Evolutionary conservation across 345 rosid species (phyloP).

Genomic region (Odontarrhena argentea): DNA sequence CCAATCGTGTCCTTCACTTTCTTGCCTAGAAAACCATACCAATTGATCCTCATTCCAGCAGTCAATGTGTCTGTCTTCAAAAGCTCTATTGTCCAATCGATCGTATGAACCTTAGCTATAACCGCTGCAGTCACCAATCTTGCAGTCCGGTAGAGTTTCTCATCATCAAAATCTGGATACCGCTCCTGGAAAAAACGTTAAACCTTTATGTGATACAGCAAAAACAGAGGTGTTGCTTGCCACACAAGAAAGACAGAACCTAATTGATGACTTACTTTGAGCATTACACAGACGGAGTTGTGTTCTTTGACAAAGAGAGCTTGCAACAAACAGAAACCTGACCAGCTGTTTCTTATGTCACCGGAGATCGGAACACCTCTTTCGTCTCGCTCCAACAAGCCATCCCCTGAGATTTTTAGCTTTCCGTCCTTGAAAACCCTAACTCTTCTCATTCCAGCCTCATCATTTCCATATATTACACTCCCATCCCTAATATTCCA

Average conservation of each 20-base stretch:
- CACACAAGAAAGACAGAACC: slow-evolving; percentile 17
- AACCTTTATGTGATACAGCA: background rate
- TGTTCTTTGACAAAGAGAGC: slow-evolving; percentile 76
- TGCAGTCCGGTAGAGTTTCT: slow-evolving; percentile 61
- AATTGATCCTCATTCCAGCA: slow-evolving; percentile 72
- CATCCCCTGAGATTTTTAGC: slow-evolving; percentile 56
- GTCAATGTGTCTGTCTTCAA: slow-evolving; percentile 67
- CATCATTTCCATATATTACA: slow-evolving; percentile 73
- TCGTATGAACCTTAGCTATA: slow-evolving; percentile 85
- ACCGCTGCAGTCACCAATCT: slow-evolving; percentile 78
- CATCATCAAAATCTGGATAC: slow-evolving; percentile 62
- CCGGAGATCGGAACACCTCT: slow-evolving; percentile 72
- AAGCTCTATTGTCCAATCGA: slow-evolving; percentile 83
- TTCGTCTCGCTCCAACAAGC: slow-evolving; percentile 58
- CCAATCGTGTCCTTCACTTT: slow-evolving; percentile 65
- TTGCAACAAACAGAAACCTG: slow-evolving; percentile 72
- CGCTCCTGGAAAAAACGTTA: slow-evolving; percentile 41
- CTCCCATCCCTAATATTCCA: slow-evolving; percentile 63
- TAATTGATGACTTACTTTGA: slow-evolving; percentile 47
- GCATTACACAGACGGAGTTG: slow-evolving; percentile 66
- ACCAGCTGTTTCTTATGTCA: slow-evolving; percentile 79
- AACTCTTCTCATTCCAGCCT: slow-evolving; percentile 62
- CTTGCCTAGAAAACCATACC: slow-evolving; percentile 80
- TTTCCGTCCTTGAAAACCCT: slow-evolving; percentile 76
- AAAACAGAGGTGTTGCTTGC: slow-evolving; percentile 25